These are phyloP conservation scores for Cladophialophora psammophila DNA, from an alignment of 2,329 filamentous ascomycete species.

Conservation along the genomic window DNA sequence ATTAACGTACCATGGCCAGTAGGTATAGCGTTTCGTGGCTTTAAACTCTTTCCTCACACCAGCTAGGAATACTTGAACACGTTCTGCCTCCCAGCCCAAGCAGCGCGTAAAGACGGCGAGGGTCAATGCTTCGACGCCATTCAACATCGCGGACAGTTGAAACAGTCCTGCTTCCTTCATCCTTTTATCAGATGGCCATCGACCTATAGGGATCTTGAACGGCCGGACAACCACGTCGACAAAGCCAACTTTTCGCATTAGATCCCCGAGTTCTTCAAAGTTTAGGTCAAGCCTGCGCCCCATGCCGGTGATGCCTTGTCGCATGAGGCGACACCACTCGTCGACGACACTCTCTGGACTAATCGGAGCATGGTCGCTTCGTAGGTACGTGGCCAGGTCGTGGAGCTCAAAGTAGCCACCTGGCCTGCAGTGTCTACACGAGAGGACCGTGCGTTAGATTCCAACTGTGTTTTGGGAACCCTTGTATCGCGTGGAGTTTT, in stretches of 20 bases:
- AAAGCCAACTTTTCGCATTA: constrained; percentile 42
- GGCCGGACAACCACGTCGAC: constrained; percentile 37
- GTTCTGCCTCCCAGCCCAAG: constrained; percentile 30
- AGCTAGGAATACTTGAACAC: constrained; percentile 39
- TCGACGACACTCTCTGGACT: constrained; percentile 38
- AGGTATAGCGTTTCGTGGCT: constrained; percentile 30
- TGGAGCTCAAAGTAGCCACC: constrained; percentile 52
- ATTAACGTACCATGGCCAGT: constrained; percentile 33
- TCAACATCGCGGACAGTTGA: constrained; percentile 24
- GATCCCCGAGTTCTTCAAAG: constrained; percentile 23
- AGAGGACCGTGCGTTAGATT: constrained; percentile 45
- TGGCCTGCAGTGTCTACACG: constrained; percentile 38
- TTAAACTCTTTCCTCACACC: constrained; percentile 37
- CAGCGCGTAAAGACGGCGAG: constrained; percentile 25
- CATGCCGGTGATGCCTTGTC: constrained; percentile 55
- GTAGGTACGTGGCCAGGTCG: constrained; percentile 43
- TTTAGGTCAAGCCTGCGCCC: constrained; percentile 52
- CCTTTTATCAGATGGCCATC: constrained; percentile 43
- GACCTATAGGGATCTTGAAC: constrained; percentile 42
- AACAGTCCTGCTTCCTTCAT: constrained; percentile 22
- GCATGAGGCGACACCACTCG: constrained; percentile 30
- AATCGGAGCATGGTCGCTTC: constrained; percentile 39
- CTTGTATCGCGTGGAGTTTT: background rate
- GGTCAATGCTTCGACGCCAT: constrained; percentile 23
- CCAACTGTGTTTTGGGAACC: background rate